These are phyloP conservation scores for Vaccinium myrtillus DNA, from an alignment of 148 eudicot genomes.

Conservation along the genomic window DNA sequence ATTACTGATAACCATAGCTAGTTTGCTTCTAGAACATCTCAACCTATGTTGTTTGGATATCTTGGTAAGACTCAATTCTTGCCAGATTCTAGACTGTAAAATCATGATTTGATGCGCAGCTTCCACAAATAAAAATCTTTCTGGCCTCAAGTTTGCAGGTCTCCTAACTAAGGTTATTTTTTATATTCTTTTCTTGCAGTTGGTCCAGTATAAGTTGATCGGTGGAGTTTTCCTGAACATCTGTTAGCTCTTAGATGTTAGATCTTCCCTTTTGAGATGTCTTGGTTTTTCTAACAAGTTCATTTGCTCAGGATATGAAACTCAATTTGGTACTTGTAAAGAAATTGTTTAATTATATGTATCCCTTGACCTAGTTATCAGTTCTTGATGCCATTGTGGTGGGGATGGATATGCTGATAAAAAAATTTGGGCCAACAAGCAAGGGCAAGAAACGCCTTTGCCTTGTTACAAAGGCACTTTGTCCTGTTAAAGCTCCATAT, in stretches of 20 bases:
- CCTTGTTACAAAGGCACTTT: constrained; percentile 74
- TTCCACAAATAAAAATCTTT: neutral
- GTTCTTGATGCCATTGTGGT: constrained; percentile 98
- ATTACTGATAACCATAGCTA: neutral
- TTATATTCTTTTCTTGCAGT: neutral
- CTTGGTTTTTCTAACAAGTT: neutral
- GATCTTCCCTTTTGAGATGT: constrained; percentile 1
- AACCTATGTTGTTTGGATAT: neutral
- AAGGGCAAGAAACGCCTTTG: constrained; percentile 92
- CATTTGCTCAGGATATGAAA: constrained; percentile 6
- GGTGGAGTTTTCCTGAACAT: constrained; percentile 2
- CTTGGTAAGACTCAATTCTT: neutral
- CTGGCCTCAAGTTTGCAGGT: neutral
- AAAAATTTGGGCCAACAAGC: constrained; percentile 75
- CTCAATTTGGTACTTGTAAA: neutral
- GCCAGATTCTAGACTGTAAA: neutral
- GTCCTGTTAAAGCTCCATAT: constrained; percentile 71
- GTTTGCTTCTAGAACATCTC: neutral
- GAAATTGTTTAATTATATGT: constrained; percentile 11
- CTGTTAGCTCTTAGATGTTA: neutral
- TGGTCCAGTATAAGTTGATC: neutral
- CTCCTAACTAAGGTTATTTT: neutral
- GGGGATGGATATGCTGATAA: constrained; percentile 96
- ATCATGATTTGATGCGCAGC: neutral
- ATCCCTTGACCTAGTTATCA: constrained; percentile 58